Evolutionary conservation across 345 rosid species (phyloP).

Genomic region (Citrus reticulata): DNA sequence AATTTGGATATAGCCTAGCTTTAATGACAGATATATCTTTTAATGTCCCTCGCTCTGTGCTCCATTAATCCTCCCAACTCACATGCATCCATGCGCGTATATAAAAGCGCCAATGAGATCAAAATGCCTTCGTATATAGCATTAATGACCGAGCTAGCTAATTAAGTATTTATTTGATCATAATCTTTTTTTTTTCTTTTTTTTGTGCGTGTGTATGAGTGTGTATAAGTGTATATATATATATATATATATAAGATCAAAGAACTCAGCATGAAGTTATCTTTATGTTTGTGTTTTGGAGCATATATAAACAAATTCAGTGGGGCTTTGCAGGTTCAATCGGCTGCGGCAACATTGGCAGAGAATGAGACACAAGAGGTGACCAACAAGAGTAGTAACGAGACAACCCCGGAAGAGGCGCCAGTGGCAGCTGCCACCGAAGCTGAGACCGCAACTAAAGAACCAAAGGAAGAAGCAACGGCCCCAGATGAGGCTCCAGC

Average conservation of each 20-base stretch:
- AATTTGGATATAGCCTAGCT: no score
- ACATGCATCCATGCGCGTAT: background rate
- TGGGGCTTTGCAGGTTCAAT: background rate
- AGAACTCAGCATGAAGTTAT: background rate
- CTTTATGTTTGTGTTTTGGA: background rate
- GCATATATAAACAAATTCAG: background rate
- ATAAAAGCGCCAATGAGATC: background rate
- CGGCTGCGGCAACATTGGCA: background rate
- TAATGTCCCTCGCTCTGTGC: no score
- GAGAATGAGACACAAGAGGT: background rate
- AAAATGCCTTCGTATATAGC: background rate
- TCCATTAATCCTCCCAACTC: background rate
- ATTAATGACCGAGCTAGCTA: background rate
- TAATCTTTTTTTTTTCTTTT: no score
- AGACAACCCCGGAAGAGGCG: background rate
- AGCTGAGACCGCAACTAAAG: background rate
- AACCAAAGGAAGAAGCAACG: background rate
- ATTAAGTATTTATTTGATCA: background rate
- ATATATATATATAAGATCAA: background rate
- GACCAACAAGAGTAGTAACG: background rate
- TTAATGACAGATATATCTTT: no score
- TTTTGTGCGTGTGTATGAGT: no score
- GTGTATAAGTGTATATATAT: no score
- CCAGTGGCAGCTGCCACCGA: background rate
- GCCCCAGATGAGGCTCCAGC: background rate